Conservation (phyloP, 768 basidiomycete genomes). For the Suillus weaverae region DNA sequence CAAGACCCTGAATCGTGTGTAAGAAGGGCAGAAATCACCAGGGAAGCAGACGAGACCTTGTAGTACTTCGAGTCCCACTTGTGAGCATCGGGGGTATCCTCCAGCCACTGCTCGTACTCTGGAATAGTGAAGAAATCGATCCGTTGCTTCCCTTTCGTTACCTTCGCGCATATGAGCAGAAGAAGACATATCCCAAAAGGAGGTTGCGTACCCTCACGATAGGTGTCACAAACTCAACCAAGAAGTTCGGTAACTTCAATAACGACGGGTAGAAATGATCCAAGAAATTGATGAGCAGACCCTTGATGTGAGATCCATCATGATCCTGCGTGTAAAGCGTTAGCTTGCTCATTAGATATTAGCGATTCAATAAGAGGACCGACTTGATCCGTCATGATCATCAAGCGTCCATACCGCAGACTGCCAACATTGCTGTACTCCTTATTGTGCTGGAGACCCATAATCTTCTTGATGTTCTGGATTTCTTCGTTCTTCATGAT, state of each 20-base stretch:
- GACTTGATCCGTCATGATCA: slow-evolving; percentile 99
- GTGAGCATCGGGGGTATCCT: slow-evolving; percentile 68
- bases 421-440: slow-evolving; percentile 68
- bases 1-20: slow-evolving; percentile 73
- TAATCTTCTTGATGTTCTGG: slow-evolving; percentile 95
- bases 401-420: slow-evolving; percentile 89
- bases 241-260: slow-evolving; percentile 84
- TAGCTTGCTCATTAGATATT: neutral
- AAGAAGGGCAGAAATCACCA: slow-evolving; percentile 5
- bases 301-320: slow-evolving; percentile 99
- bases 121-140: slow-evolving; percentile 96
- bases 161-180: slow-evolving; percentile 38
- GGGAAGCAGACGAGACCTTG: slow-evolving; percentile 63
- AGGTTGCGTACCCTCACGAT: slow-evolving; percentile 78
- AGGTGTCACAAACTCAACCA: slow-evolving; percentile 98
- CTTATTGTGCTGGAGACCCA: slow-evolving; percentile 94
- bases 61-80: slow-evolving; percentile 96
- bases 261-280: slow-evolving; percentile 97
- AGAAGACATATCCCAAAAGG: neutral
- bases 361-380: slow-evolving; percentile 19
- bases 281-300: slow-evolving; percentile 96
- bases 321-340: slow-evolving; percentile 70
- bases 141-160: slow-evolving; percentile 74
- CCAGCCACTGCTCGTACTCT: slow-evolving; percentile 92
- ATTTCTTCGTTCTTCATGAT: slow-evolving; percentile 99